phyloP scores from a whole-genome alignment of 2,329 filamentous ascomycete genomes.

The Zymoseptoria ardabiliae region DNA sequence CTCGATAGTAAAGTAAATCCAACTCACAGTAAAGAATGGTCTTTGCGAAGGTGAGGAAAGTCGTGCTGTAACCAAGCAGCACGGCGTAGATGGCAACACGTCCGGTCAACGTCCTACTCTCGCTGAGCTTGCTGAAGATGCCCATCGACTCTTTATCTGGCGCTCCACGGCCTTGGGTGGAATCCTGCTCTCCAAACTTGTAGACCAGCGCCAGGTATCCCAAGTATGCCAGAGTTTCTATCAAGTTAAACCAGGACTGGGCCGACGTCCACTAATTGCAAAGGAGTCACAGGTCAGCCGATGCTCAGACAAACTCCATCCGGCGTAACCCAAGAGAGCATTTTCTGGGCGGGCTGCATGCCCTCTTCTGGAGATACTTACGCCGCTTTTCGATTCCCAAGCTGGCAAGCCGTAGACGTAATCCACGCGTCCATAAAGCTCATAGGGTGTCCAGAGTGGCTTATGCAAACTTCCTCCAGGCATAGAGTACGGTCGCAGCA shows the following conservation, averaged over 20 bases:
- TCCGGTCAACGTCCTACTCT: constrained; percentile 46
- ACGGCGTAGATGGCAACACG: constrained; percentile 48
- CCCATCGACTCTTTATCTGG: constrained; percentile 36
- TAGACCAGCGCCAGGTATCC: constrained; percentile 53
- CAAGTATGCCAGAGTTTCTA: constrained; percentile 61
- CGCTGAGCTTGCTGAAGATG: constrained; percentile 40
- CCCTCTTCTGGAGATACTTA: too few species aligned
- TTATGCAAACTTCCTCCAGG: constrained; percentile 64
- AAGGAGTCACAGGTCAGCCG: too few species aligned
- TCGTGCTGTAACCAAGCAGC: constrained; percentile 51
- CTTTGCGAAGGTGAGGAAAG: constrained; percentile 60
- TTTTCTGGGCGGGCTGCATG: too few species aligned
- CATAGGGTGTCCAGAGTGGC: constrained; percentile 70
- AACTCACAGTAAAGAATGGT: constrained; percentile 55
- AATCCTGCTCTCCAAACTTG: constrained; percentile 32
- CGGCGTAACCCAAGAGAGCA: too few species aligned
- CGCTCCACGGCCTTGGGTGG: constrained; percentile 31
- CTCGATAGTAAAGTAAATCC: neutral
- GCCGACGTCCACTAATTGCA: constrained; percentile 68
- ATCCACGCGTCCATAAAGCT: constrained; percentile 72
- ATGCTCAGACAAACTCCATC: too few species aligned
- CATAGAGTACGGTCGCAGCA: constrained; percentile 76
- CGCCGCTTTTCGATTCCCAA: constrained; percentile 44
- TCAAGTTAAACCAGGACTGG: constrained; percentile 60
- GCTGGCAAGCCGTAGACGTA: constrained; percentile 74